Evolutionary conservation across 139 green algal genomes (phyloP).

Genomic region (Micractinium conductrix): DNA sequence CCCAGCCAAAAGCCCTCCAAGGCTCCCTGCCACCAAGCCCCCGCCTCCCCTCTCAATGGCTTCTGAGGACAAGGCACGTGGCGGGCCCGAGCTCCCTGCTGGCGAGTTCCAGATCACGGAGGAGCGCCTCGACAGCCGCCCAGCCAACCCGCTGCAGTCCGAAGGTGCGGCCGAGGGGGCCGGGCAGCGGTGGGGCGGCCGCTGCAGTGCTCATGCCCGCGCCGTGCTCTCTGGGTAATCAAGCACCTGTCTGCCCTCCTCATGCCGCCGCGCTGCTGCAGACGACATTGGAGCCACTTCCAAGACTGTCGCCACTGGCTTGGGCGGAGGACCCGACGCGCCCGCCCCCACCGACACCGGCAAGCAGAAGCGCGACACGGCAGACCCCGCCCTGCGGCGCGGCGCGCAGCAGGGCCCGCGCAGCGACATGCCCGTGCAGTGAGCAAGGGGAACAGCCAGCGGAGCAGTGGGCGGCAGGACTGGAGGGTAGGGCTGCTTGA

Average conservation of each 20-base stretch:
- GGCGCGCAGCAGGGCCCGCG: neutral
- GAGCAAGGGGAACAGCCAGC: too few relatives aligned
- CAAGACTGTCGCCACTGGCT: neutral
- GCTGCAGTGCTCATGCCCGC: too few relatives aligned
- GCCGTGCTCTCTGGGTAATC: too few relatives aligned
- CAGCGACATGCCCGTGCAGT: too few relatives aligned
- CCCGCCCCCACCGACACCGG: neutral
- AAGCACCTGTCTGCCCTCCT: neutral
- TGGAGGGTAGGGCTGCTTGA: too few relatives aligned
- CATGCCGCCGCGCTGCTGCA: neutral
- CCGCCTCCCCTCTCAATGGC: neutral
- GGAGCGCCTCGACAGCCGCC: neutral
- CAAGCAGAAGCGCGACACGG: neutral
- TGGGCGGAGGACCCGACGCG: neutral
- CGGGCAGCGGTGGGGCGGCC: neutral
- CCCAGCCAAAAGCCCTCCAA: neutral
- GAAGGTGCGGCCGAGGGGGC: neutral
- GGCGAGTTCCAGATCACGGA: neutral
- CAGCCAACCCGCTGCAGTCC: neutral
- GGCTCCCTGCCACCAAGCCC: neutral
- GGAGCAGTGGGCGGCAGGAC: too few relatives aligned
- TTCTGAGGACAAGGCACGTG: neutral
- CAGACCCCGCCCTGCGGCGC: slow-evolving; percentile 8
- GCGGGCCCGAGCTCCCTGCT: neutral
- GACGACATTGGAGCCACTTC: neutral